Evolutionary conservation across 768 basidiomycete genomes (phyloP), one percentile per base, ranked within the genome.

Genomic region (Mycena rebaudengoi): DNA sequence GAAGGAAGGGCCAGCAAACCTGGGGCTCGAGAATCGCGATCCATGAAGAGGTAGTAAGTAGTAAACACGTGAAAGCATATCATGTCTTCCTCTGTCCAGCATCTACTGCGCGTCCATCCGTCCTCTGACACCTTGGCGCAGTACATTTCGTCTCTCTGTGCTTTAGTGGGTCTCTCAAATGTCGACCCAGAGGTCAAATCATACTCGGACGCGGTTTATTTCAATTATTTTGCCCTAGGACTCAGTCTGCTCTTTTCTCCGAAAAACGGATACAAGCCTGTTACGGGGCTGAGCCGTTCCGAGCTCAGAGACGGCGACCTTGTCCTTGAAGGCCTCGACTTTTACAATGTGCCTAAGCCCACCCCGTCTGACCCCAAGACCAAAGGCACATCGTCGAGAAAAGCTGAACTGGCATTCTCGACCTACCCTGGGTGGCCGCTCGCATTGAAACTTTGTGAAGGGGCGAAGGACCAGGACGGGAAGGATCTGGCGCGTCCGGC

Each of bases 151-250:
- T 71, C 70, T 8, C 69, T 88, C 14, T 69, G 78, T 7, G 37
- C 69, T 8, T 61, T 76, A 12, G 41, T 75, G 12, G 64, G 62
- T n/a, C 39, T 73, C 16, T 53, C 64, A 20, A 51, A 65, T 18
- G 33, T 72, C 5, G 69, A 67, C n/a, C 89, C 92, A 30, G 86
- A 92, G 68, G 78, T 95, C 75, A 95, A 93, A 73, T 80, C 88
- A 0, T 96, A 94, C 74, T 73, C 92, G 28, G 94, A 98, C 74
- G 85, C 86, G 8, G 88, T 95, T 66, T 99, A 96, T 80, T 86
- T 93, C 80, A 96, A 94, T 74, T 96, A 94, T 79, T 85, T 83
- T 71, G 30, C 82, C 1, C 82, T 96, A 29, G 96, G 96, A 12
- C 70, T 97, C 70, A 96, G 95, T 66, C 78, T 98, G 45, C 86